A percentile compares a stretch with the other conserved stretches of the same genome.
These are phyloP conservation scores for Prunus yedoensis DNA, from an alignment of 331 rosid species.

Conservation along the genomic window DNA sequence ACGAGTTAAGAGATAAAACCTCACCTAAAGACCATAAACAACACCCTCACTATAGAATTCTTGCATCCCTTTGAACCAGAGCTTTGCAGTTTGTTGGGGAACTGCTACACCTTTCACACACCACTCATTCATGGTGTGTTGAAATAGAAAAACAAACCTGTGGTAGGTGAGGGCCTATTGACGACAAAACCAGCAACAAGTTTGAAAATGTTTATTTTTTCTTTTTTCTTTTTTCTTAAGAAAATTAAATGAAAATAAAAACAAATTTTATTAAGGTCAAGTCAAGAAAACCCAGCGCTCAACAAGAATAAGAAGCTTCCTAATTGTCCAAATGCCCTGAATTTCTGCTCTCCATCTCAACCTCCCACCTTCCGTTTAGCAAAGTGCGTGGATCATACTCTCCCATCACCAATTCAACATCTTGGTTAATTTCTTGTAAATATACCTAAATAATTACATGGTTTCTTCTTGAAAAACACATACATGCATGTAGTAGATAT, in stretches of 20 bases:
- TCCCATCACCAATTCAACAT: not conserved
- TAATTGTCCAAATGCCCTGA: conserved; percentile 33
- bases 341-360: conserved; percentile 1
- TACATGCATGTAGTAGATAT: no score
- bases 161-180: conserved; percentile 27
- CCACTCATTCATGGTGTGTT: not conserved
- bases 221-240: not conserved
- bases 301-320: conserved; percentile 25
- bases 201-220: not conserved
- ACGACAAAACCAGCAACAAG: conserved; percentile 12
- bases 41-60: no score
- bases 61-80: no score
- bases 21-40: fast-evolving
- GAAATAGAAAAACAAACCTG: conserved; percentile 17
- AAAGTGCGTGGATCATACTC: not conserved
- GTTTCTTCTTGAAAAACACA: no score
- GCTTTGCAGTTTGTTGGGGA: no score
- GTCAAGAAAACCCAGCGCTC: conserved; percentile 49
- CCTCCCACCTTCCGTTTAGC: not conserved
- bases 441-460: no score
- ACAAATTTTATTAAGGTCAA: not conserved
- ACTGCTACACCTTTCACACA: not conserved
- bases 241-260: not conserved
- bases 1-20: no score
- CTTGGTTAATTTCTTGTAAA: not conserved